A percentile compares a stretch with the other conserved stretches of the same genome.
phyloP scores from a whole-genome alignment of 2,329 filamentous ascomycete genomes.

The Exophiala alcalophila region DNA sequence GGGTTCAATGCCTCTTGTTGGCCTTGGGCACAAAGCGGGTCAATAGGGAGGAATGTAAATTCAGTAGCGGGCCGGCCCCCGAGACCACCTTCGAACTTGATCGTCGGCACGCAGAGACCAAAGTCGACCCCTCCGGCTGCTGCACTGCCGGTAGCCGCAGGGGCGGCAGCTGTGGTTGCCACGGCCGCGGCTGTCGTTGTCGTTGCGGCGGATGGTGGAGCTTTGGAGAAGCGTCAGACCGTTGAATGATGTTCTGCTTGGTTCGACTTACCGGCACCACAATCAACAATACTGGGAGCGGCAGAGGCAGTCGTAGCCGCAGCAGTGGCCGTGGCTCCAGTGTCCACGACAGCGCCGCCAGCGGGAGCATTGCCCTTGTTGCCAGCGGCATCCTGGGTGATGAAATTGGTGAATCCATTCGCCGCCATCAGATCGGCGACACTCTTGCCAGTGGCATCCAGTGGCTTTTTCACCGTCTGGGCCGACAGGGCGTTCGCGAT shows the following conservation, averaged over 20 bases:
- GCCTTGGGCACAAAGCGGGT: conserved; percentile 57
- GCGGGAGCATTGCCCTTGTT: conserved; percentile 36
- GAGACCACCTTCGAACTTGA: conserved; percentile 57
- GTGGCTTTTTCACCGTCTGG: conserved; percentile 52
- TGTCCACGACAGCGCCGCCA: conserved; percentile 21
- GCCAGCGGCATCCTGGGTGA: conserved; percentile 19
- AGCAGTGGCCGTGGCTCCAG: conserved; percentile 2
- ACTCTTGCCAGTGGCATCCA: conserved; percentile 60
- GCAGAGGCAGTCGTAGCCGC: conserved; percentile 20
- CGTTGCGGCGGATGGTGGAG: conserved; percentile 8
- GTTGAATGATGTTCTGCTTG: too few species aligned
- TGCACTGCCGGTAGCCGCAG: conserved; percentile 10
- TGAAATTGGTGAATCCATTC: conserved; percentile 62
- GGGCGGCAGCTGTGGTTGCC: conserved; percentile 18
- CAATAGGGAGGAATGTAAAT: conserved; percentile 67
- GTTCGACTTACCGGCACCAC: conserved; percentile 12
- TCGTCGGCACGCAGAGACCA: conserved; percentile 50
- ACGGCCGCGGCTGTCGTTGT: conserved; percentile 22
- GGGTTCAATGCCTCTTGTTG: conserved; percentile 65
- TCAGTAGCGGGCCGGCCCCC: conserved; percentile 53
- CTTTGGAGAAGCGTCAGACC: too few species aligned
- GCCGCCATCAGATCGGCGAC: conserved; percentile 62
- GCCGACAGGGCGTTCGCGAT: conserved; percentile 60
- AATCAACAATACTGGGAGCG: conserved; percentile 13
- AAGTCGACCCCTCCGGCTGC: conserved; percentile 45